A percentile compares a stretch with the other conserved stretches of the same genome.
phyloP scores from a whole-genome alignment of 2,329 filamentous ascomycete species.

The Colletotrichum filicis region DNA sequence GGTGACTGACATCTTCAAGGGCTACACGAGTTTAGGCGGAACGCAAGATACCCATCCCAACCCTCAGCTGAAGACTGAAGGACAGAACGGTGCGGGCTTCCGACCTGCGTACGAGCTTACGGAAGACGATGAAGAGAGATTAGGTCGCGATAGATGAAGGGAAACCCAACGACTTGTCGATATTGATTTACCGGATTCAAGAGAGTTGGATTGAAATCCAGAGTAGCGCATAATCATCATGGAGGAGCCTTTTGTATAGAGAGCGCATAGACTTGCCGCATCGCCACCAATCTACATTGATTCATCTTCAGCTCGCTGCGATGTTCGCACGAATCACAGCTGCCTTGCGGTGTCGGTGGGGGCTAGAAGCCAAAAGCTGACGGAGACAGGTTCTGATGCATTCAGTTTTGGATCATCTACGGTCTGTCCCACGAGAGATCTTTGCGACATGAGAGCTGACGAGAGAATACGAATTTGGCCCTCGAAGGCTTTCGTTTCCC shows the following conservation, averaged over 20 bases:
- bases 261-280: constrained; percentile 16
- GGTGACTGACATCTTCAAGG: constrained; percentile 47
- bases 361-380: background rate
- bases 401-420: background rate
- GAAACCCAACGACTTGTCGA: background rate
- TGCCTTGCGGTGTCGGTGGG: background rate
- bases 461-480: background rate
- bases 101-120: constrained; percentile 80
- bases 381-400: background rate
- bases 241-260: constrained; percentile 18
- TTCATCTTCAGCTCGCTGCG: background rate
- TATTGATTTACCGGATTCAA: background rate
- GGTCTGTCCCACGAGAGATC: background rate
- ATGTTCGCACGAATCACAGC: background rate
- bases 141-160: constrained; percentile 72
- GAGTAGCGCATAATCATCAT: background rate
- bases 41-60: constrained; percentile 91
- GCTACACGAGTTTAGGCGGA: constrained; percentile 93
- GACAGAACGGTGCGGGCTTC: constrained; percentile 56
- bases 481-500: background rate
- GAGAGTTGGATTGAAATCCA: background rate
- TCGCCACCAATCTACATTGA: background rate
- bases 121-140: constrained; percentile 80
- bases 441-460: background rate
- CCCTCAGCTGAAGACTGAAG: constrained; percentile 69